These are phyloP conservation scores for Penicillium soppii DNA, from an alignment of 495 filamentous ascomycete species.

Conservation along the genomic window DNA sequence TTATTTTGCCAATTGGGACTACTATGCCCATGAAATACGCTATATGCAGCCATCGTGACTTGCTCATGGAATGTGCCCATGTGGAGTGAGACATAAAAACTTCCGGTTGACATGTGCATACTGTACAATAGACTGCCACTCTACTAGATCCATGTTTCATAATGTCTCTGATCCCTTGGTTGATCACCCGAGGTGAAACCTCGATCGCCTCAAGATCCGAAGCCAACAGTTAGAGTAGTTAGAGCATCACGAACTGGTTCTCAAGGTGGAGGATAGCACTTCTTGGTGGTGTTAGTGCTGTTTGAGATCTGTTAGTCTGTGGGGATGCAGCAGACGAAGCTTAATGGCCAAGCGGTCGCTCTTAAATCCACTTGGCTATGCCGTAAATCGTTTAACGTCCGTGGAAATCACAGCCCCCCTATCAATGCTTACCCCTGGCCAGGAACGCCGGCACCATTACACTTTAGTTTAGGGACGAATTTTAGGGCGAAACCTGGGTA, in stretches of 20 bases:
- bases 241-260: conserved; percentile 20
- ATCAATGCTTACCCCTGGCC: background rate
- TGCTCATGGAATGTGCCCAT: conserved; percentile 1
- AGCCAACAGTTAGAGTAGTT: background rate
- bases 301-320: conserved; percentile 15
- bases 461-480: background rate
- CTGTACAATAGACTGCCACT: background rate
- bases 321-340: conserved; percentile 3
- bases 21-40: background rate
- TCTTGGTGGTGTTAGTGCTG: conserved; percentile 8
- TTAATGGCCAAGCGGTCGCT: background rate
- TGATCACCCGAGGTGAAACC: conserved; percentile 17
- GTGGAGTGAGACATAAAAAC: conserved; percentile 6
- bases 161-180: conserved; percentile 6
- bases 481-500: background rate
- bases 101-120: too few relatives aligned
- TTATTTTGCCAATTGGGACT: background rate
- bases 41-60: background rate
- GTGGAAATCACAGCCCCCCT: background rate
- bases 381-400: background rate
- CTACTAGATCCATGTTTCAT: conserved; percentile 3
- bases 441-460: background rate
- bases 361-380: background rate
- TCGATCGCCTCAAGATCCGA: conserved; percentile 20
- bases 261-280: conserved; percentile 1